Percentiles rank a stretch among this genome's conserved stretches.
Evolutionary conservation across 2,329 filamentous ascomycete species (phyloP).

Genomic region (Amauroascus niger): DNA sequence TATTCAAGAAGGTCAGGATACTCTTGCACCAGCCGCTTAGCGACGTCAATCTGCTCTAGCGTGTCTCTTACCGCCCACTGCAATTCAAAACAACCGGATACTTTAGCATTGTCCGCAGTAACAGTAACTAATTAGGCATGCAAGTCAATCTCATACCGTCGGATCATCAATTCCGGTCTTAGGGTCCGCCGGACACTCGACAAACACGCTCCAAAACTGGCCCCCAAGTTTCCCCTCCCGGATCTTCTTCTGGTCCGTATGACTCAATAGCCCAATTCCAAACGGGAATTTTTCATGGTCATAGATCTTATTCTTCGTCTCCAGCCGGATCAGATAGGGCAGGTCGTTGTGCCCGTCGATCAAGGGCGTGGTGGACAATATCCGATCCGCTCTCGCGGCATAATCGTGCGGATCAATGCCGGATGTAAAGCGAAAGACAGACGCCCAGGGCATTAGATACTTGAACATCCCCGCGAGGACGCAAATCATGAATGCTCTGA

Average conservation of each 20-base stretch:
- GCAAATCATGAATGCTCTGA: background rate
- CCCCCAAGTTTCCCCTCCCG: constrained; percentile 24
- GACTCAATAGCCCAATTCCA: constrained; percentile 18
- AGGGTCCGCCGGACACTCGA: constrained; percentile 20
- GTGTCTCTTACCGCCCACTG: constrained; percentile 22
- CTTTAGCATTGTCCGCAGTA: constrained; percentile 1
- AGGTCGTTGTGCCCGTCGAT: constrained; percentile 29
- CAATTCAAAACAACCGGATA: background rate
- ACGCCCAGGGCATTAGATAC: background rate
- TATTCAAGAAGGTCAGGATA: constrained; percentile 21
- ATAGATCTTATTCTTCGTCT: constrained; percentile 24
- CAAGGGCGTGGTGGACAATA: constrained; percentile 21
- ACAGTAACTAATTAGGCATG: background rate
- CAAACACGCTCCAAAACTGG: constrained; percentile 28
- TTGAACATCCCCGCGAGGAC: background rate
- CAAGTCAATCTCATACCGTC: constrained; percentile 12
- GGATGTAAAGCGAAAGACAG: background rate
- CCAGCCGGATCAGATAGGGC: constrained; percentile 22
- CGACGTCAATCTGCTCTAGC: constrained; percentile 24
- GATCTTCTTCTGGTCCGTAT: constrained; percentile 25
- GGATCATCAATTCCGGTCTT: constrained; percentile 16
- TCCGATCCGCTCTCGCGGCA: constrained; percentile 5
- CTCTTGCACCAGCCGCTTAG: constrained; percentile 20
- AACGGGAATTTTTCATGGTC: constrained; percentile 17
- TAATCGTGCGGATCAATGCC: constrained; percentile 9